phyloP scores from a whole-genome alignment of 163 green algal species.

The Coccomyxa subellipsoidea region DNA sequence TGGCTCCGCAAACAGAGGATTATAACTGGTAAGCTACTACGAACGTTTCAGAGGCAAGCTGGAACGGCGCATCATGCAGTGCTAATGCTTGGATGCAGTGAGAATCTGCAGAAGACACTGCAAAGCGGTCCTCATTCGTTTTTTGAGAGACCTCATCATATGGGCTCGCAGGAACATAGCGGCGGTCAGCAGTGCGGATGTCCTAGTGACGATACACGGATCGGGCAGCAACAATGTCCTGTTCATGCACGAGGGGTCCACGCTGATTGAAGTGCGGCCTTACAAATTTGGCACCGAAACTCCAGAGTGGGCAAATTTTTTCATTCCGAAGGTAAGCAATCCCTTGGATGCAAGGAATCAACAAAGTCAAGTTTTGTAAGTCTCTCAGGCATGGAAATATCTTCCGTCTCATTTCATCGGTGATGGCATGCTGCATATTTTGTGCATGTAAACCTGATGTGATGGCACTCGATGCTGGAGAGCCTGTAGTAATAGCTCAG shows the following conservation, averaged over 20 bases:
- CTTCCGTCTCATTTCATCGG: background rate
- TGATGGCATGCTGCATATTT: no score
- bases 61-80: background rate
- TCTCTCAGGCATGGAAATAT: background rate
- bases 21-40: background rate
- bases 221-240: constrained; percentile 5
- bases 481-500: no score
- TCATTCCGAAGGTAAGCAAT: background rate
- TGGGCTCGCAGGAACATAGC: background rate
- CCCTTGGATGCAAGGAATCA: no score
- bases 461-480: no score
- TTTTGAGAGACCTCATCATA: background rate
- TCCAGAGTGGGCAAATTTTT: background rate
- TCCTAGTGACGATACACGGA: background rate
- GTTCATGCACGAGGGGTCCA: background rate
- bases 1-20: no score
- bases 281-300: background rate
- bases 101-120: no score
- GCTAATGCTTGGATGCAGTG: background rate
- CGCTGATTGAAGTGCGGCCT: background rate
- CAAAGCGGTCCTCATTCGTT: no score
- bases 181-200: background rate
- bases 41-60: background rate
- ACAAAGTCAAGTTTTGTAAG: no score
- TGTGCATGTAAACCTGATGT: no score